Evolutionary conservation across 805 yeast species (phyloP), one percentile per base, ranked within the genome.

Genomic region (Barnettozyma siamensis): DNA sequence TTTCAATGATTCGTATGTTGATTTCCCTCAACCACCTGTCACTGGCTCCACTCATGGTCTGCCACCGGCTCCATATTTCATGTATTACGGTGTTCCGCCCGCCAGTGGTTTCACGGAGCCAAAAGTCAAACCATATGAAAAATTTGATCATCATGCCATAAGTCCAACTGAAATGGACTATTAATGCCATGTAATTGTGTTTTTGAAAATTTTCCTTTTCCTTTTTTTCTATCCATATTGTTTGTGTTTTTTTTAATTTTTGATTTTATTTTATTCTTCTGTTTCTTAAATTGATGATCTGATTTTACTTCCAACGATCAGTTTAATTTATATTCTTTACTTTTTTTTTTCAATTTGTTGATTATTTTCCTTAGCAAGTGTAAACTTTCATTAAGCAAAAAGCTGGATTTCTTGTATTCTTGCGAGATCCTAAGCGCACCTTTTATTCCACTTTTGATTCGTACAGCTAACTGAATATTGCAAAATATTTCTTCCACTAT

Each of bases 51-150:
- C 43, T 6, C 49, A 35, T 8, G 46, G 41, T 13, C n/a, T 45
- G 7, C 48, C 50, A 20, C 59, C 57, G n/a, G 55, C 59, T 11
- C 62, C 62, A 31, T 55, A 53, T 33, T 59, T 57, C 41, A 57
- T 53, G 60, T 58, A 58, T 35, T 58, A 54, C 37, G 45, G 55
- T 15, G 49, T 55, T 35, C 55, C 60, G 15, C 55, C 48, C 26
- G 46, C 49, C 4, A 47, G 53, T 19, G 44, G 30, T 11, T 43
- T 43, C 35, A 33, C 19, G n/a, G 48, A 44, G 11, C 10, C 37
- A 16, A 46, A 46, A 33, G 31, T 13, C 7, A 31, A 28, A 18
- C 37, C 38, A n/a, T 42, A 43, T 32, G 43, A 34, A 12, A 39
- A 43, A n/a, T 40, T 31, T 16, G 33, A 37, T 5, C 31, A 44